Base-by-base conservation (phyloP, 2,329 filamentous ascomycete species). In the Salinomyces thailandicus region DNA sequence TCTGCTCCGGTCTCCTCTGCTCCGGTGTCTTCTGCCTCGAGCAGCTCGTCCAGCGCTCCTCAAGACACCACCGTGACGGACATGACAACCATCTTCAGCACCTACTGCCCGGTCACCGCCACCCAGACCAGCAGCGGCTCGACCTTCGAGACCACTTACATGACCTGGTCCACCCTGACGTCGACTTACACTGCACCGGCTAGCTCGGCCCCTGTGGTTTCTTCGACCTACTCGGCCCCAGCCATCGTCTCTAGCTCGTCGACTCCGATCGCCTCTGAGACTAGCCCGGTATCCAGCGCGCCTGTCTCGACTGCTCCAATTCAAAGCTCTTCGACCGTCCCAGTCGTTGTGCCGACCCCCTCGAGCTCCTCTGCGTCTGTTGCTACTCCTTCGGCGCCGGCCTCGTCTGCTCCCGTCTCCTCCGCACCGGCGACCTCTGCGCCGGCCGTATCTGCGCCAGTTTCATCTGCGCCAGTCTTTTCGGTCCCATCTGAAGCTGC, bases 241-340 rank as follows among this genome's bases (percentile, higher is more conserved):
- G 46, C 32, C 38, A 39, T 18, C 24, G 32, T 12, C 38, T 47
- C 18, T 44, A 47, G 36, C 33, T 44, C 31, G 40, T 45, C 41
- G 35, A 45, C 20, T 37, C 43, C 20, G 44, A 42, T 38, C 35
- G 62, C 60, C 19, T 68, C 75, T 54, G 27, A 30, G 27, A 30
- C 32, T 27, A 26, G n/a, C 31, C 19, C 32, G 5, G 20, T 9
- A 12, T 11, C 7, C 13, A 22, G 17, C 9, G n/a, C 31, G n/a
- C 17, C 31, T 13, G 31, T 22, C 11, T 22, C n/a, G 8, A 15
- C 20, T 24, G 20, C 20, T n/a, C n/a, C 20, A n/a, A n/a, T 7
- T 7, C 20, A 24, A n/a, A 24, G 7, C 7, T n/a, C 20, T 24
- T 24, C 20, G 20, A n/a, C 20, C 7, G 7, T 7, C 20, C 7